Percentiles rank a stretch among this genome's conserved stretches.
Evolutionary conservation across 2,329 filamentous ascomycete species (phyloP).

Genomic region (Diplodia mutila): DNA sequence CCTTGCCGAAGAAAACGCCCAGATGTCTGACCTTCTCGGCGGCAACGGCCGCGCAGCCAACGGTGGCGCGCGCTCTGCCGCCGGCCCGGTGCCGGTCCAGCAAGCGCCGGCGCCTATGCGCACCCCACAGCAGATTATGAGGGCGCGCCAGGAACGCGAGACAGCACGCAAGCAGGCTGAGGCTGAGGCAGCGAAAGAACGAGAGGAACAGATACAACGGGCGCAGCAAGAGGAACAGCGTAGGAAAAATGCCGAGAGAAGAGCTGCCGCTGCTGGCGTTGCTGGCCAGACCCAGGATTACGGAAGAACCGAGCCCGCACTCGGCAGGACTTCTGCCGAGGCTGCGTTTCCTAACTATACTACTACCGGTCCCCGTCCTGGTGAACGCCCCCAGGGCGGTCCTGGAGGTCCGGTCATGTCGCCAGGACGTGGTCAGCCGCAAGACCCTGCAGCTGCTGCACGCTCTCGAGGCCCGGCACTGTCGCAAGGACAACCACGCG

Average conservation of each 20-base stretch:
- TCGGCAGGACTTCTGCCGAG: constrained; percentile 15
- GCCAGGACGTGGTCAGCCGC: constrained; percentile 8
- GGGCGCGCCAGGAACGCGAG: constrained; percentile 78
- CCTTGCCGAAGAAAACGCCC: constrained; percentile 82
- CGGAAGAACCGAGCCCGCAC: constrained; percentile 14
- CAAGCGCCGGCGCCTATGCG: constrained; percentile 65
- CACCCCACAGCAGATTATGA: constrained; percentile 90
- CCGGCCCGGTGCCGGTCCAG: constrained; percentile 58
- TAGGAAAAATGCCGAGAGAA: constrained; percentile 61
- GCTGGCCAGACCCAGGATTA: constrained; percentile 40
- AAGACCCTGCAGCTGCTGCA: constrained; percentile 12
- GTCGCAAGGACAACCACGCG: constrained; percentile 42
- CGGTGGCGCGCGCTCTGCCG: constrained; percentile 58
- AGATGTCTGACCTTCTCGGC: constrained; percentile 84
- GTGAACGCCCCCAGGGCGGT: not conserved
- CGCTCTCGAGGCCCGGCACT: constrained; percentile 29
- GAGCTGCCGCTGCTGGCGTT: constrained; percentile 59
- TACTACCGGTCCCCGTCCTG: constrained; percentile 8
- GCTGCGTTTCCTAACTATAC: constrained; percentile 6
- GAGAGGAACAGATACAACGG: constrained; percentile 53
- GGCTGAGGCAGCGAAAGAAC: constrained; percentile 60
- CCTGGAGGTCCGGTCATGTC: constrained; percentile 20
- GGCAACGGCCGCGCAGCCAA: constrained; percentile 61
- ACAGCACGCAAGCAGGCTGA: constrained; percentile 67
- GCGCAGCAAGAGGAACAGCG: constrained; percentile 58